Evolutionary conservation across 768 basidiomycete genomes (phyloP), one percentile per base, ranked within the genome.

Genomic region (Xerocomus potaroensis): DNA sequence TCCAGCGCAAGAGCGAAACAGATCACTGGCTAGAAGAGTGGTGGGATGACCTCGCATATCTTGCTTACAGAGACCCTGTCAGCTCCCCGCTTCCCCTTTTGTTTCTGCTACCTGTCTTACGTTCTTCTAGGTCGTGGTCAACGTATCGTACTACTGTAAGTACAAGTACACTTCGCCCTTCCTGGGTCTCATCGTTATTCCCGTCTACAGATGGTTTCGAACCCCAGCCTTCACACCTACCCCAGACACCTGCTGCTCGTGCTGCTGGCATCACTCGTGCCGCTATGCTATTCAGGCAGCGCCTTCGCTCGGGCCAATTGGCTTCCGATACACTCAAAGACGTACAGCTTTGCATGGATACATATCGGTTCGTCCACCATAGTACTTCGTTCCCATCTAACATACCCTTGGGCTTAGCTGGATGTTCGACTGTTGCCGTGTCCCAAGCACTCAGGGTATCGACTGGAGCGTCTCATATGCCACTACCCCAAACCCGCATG

Each of bases 81-180:
- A 43, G 81, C 60, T 19, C 9, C 43, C 24, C 15, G 1, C 24
- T 16, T 18, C 40, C 15, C 45, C 21, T 41, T 14, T 3, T 38
- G 2, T 48, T 9, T 29, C 42, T 33, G 19, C 21, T 35, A n/a
- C n/a, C n/a, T n/a, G n/a, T n/a, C 49, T 51, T 36, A 54, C 37
- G n/a, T 27, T 33, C 31, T 12, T 49, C 75, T 31, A 81, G 83
- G 84, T 92, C 45, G 83, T 94, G 1, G 75, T 94, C 32, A 91
- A 94, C 56, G 91, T 94, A 10, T 93, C 89, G n/a, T 95, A 96
- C 67, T 96, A 90, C 56, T 96, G 93, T 86, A 64, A 44, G 77
- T 53, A 24, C 23, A 7, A n/a, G n/a, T n/a, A n/a, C n/a, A n/a
- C 29, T 8, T 10, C 18, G 16, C 16, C 43, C n/a, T 46, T 34